phyloP scores from a whole-genome alignment of 805 yeast species.

The Allodekkera sacchari region DNA sequence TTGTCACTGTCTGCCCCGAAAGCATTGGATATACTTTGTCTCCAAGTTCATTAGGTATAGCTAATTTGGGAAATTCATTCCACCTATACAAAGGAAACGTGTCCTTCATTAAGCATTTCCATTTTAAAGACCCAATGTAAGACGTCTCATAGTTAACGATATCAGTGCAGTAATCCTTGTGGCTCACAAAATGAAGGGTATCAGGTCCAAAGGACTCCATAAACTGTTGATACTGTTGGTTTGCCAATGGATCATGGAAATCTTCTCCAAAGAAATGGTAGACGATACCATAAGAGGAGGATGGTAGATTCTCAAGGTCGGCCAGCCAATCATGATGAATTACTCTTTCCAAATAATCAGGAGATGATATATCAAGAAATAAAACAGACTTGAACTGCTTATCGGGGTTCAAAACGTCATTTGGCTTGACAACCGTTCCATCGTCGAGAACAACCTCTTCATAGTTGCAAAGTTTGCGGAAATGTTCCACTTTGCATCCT shows the following conservation, averaged over 20 bases:
- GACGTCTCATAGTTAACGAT: slow-evolving; percentile 50
- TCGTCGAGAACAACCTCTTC: slow-evolving; percentile 43
- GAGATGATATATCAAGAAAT: slow-evolving; percentile 65
- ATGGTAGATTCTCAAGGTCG: slow-evolving; percentile 6
- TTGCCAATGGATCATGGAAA: slow-evolving; percentile 29
- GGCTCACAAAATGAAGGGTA: slow-evolving; percentile 65
- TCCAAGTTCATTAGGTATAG: slow-evolving; percentile 15
- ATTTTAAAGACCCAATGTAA: slow-evolving; percentile 43
- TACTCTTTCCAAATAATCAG: slow-evolving; percentile 31
- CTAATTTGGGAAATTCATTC: slow-evolving; percentile 19
- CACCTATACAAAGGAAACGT: slow-evolving; percentile 35
- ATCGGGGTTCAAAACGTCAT: slow-evolving; percentile 63
- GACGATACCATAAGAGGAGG: slow-evolving; percentile 34
- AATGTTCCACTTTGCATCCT: slow-evolving; percentile 59
- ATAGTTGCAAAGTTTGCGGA: slow-evolving; percentile 53
- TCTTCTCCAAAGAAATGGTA: slow-evolving; percentile 73
- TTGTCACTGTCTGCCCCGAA: slow-evolving; percentile 19
- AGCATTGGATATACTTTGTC: slow-evolving; percentile 20
- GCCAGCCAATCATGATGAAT: slow-evolving; percentile 17
- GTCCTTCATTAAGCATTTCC: slow-evolving; percentile 42
- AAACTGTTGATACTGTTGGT: slow-evolving; percentile 37
- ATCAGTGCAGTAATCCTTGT: slow-evolving; percentile 54
- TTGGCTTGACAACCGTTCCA: slow-evolving; percentile 55
- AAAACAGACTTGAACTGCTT: slow-evolving; percentile 52
- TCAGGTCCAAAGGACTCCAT: slow-evolving; percentile 44